Evolutionary conservation across 2,329 filamentous ascomycete genomes (phyloP).

Genomic region (Diplodia seriata): DNA sequence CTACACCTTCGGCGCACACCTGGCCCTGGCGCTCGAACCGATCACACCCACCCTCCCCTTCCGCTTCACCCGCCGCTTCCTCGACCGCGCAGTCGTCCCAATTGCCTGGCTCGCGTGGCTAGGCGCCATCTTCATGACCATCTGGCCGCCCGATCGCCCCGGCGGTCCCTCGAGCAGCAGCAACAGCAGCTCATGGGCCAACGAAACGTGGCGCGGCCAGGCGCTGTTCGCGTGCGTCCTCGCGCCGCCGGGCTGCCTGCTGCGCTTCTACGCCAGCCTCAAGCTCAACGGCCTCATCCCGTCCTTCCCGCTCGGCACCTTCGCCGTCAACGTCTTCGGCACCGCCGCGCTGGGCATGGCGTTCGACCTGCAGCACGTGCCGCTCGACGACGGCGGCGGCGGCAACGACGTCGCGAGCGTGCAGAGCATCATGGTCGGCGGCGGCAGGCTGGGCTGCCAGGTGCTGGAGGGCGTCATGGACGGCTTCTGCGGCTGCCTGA

Average conservation of each 20-base stretch:
- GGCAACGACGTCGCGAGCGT: conserved; percentile 51
- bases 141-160: conserved; percentile 69
- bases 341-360: conserved; percentile 76
- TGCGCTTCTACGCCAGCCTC: conserved; percentile 75
- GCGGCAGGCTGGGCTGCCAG: conserved; percentile 52
- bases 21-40: conserved; percentile 68
- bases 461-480: conserved; percentile 57
- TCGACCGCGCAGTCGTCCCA: conserved; percentile 70
- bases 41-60: conserved; percentile 68
- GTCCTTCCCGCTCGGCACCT: conserved; percentile 84
- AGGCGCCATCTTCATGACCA: conserved; percentile 73
- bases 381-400: conserved; percentile 40
- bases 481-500: conserved; percentile 57
- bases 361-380: conserved; percentile 77
- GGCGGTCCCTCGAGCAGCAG: conserved; percentile 32
- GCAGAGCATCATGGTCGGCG: conserved; percentile 48
- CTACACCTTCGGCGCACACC: conserved; percentile 74
- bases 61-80: conserved; percentile 60
- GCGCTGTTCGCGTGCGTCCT: conserved; percentile 81
- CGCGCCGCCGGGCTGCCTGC: conserved; percentile 78
- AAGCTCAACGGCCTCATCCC: conserved; percentile 71
- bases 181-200: conserved; percentile 41
- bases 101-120: conserved; percentile 80
- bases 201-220: conserved; percentile 74
- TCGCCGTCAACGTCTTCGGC: conserved; percentile 79